These are phyloP conservation scores for Rugonectria rugulosa DNA, from an alignment of 2,329 filamentous ascomycete genomes.

Conservation along the genomic window DNA sequence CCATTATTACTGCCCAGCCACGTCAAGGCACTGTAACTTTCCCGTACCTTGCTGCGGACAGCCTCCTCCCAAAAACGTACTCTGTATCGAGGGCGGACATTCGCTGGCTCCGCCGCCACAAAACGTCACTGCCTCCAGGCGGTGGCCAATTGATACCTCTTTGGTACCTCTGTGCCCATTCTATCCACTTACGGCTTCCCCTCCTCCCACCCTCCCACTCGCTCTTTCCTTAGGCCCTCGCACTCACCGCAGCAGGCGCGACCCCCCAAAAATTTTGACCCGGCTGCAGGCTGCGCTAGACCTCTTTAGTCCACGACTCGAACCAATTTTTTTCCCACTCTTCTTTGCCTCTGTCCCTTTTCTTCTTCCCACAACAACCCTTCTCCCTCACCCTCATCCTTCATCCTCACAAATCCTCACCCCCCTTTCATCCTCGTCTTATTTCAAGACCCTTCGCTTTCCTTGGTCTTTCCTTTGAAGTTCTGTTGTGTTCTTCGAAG, in stretches of 20 bases:
- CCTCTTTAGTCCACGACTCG: constrained; percentile 41
- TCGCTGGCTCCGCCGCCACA: constrained; percentile 15
- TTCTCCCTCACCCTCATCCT: constrained; percentile 42
- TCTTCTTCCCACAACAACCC: constrained; percentile 45
- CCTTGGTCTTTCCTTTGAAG: constrained; percentile 57
- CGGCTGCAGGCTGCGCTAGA: constrained; percentile 39
- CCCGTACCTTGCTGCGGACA: not conserved
- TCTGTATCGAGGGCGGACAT: too few species aligned
- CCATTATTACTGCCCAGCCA: constrained; percentile 35
- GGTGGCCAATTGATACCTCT: constrained; percentile 39
- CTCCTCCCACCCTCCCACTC: constrained; percentile 25
- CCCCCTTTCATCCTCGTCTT: constrained; percentile 40
- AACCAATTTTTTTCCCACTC: constrained; percentile 45
- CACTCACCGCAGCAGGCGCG: constrained; percentile 39
- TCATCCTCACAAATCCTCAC: constrained; percentile 41
- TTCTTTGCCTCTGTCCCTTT: constrained; percentile 44
- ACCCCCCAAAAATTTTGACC: constrained; percentile 38
- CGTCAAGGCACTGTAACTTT: constrained; percentile 21
- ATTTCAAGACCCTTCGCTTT: constrained; percentile 45
- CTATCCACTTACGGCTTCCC: constrained; percentile 39
- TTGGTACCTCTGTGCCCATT: constrained; percentile 23
- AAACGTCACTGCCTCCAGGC: constrained; percentile 32
- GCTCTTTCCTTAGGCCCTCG: constrained; percentile 14
- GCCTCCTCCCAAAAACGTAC: too few species aligned
- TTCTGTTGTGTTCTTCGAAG: constrained; percentile 54